A percentile compares a stretch with the other conserved stretches of the same genome.
Conservation (phyloP, 2,329 filamentous ascomycete species). For the Diaporthe australafricana region DNA sequence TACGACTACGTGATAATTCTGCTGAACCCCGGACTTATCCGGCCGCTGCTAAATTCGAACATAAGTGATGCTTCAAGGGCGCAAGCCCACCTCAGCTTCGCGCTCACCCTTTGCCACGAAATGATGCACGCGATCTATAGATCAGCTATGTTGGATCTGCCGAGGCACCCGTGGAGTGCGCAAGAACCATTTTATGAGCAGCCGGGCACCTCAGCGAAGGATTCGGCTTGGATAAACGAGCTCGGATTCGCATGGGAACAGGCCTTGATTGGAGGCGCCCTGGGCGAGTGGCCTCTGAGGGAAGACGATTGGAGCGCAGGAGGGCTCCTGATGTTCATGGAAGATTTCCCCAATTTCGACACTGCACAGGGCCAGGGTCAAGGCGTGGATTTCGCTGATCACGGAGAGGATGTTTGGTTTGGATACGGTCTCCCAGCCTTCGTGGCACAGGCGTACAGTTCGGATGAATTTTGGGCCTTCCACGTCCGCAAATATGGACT, state of each 20-base stretch:
- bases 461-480: neutral
- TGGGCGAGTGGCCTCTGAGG: neutral
- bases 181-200: conserved; percentile 6
- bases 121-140: neutral
- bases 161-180: neutral
- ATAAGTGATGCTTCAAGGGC: neutral
- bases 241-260: neutral
- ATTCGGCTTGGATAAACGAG: conserved; percentile 8
- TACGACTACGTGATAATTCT: neutral
- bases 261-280: neutral
- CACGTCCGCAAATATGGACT: neutral
- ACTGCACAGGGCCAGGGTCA: neutral
- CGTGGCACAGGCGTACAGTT: neutral
- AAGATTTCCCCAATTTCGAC: neutral
- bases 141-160: neutral
- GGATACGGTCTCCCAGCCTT: neutral
- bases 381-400: neutral
- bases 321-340: neutral
- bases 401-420: neutral
- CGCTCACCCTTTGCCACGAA: neutral
- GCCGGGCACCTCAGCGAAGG: neutral
- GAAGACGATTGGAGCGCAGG: neutral
- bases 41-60: neutral
- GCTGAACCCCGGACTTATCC: neutral
- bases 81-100: neutral